Conservation (phyloP, 345 rosid species). For the Eucalyptus tenuipes region DNA sequence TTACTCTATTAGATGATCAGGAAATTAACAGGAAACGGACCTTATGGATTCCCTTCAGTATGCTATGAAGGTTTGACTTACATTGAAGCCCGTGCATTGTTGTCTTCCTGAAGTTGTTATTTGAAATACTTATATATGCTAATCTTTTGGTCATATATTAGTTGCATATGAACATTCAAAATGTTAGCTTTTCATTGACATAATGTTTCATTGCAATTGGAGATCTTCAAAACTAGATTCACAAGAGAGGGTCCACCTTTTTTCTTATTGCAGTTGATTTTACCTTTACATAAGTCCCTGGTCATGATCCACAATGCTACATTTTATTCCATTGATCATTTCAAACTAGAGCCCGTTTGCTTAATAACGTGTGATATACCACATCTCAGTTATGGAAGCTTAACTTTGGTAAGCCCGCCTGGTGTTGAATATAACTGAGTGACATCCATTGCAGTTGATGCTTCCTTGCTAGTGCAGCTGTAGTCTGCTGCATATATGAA, state of each 20-base stretch:
- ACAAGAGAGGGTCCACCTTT: neutral
- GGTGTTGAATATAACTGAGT: neutral
- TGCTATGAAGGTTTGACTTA: neutral
- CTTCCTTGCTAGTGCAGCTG: slow-evolving; percentile 35
- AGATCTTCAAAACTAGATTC: neutral
- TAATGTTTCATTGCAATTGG: neutral
- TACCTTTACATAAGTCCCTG: neutral
- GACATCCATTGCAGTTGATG: slow-evolving; percentile 6
- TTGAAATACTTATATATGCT: neutral
- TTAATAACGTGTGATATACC: neutral
- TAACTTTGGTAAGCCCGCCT: slow-evolving; percentile 3
- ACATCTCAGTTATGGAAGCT: slow-evolving; percentile 21
- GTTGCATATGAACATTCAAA: neutral
- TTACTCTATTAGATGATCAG: neutral
- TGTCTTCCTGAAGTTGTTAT: neutral
- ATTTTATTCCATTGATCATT: neutral
- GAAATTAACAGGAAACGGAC: neutral
- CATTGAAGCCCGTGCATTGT: neutral
- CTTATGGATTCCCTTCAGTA: neutral
- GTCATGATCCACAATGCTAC: neutral
- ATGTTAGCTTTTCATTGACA: neutral
- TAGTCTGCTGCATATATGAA: slow-evolving; percentile 33
- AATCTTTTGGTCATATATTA: neutral
- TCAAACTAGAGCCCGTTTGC: neutral
- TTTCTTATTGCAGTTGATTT: neutral